Evolutionary conservation across 2,329 filamentous ascomycete species (phyloP), one percentile per base, ranked within the genome.

Genomic region (Penicillium griseofulvum): DNA sequence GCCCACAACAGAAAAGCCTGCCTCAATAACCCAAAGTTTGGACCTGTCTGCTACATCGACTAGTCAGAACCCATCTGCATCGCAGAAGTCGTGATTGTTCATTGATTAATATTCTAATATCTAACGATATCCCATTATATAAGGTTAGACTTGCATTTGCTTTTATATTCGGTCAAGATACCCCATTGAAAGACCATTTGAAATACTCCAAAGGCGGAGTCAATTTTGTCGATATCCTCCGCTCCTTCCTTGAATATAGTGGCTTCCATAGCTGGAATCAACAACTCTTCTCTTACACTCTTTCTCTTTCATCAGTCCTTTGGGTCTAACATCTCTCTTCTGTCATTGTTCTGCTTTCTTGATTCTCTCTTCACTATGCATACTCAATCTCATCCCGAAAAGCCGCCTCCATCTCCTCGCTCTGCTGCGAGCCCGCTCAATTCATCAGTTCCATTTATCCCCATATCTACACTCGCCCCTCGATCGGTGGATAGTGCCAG

Each of bases 131-230:
- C 39, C 38, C 36, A 43, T 51, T 16, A 44, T 39, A 41, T 24
- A 45, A 39, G 41, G 34, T 52, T 36, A 26, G 33, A 49, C 22
- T 29, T 28, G 47, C 36, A 43, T 55, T 39, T 49, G 12, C 19
- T 53, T 52, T 55, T 52, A 28, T 26, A 39, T 57, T 46, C 19
- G 17, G 46, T 51, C 55, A 26, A 51, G 58, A 62, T 62, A 62
- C 60, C 60, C 60, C 51, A 38, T 54, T 50, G 24, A 22, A 45
- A 42, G 52, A 48, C 44, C 29, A 39, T 9, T 49, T n/a, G 9
- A 41, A 19, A 43, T 14, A n/a, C 3, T 6, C 14, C 22, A 22
- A 22, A 41, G 29, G 37, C 26, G 29, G 22, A 36, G 19, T 41
- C n/a, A 28, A 3, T 19, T 4, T n/a, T 44, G 39, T 45, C 26